phyloP scores from a whole-genome alignment of 2,329 filamentous ascomycete genomes.

The Paracoccidioides brasiliensis region DNA sequence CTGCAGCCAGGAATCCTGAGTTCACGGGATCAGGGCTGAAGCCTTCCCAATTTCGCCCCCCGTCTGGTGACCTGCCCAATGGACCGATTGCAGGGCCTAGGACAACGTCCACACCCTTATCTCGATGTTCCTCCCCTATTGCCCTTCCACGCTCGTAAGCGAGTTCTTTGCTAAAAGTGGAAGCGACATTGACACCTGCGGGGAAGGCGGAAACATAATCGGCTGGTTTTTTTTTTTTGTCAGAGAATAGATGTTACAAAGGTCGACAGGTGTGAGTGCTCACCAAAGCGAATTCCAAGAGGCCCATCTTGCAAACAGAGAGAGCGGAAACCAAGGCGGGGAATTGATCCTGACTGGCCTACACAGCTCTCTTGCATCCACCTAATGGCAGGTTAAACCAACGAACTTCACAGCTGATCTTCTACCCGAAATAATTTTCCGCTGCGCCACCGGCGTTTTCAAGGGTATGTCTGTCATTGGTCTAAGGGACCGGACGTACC shows the following conservation, averaged over 20 bases:
- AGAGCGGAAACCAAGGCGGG: conserved; percentile 46
- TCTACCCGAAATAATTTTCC: background rate
- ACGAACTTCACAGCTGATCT: background rate
- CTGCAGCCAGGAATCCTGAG: conserved; percentile 56
- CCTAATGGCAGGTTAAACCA: conserved; percentile 22
- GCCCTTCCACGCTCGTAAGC: conserved; percentile 56
- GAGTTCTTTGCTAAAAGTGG: conserved; percentile 65
- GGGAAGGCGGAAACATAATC: conserved; percentile 76
- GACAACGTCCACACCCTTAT: conserved; percentile 61
- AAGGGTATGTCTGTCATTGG: background rate
- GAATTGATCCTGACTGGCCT: conserved; percentile 48
- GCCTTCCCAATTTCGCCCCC: conserved; percentile 55
- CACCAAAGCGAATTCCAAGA: conserved; percentile 58
- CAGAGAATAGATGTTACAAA: background rate
- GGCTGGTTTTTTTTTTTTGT: conserved; percentile 25
- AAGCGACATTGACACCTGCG: conserved; percentile 63
- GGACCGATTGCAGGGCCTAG: conserved; percentile 68
- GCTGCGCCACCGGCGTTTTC: conserved; percentile 1
- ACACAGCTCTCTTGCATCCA: conserved; percentile 63
- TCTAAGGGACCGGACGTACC: conserved; percentile 39
- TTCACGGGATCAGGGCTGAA: conserved; percentile 63
- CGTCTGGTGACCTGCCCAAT: conserved; percentile 53
- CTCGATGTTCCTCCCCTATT: conserved; percentile 63
- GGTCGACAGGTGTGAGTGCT: conserved; percentile 9
- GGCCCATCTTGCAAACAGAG: conserved; percentile 84